Evolutionary conservation across 2,329 filamentous ascomycete species (phyloP), one percentile per base, ranked within the genome.

Genomic region (Nigrograna mackinnonii): DNA sequence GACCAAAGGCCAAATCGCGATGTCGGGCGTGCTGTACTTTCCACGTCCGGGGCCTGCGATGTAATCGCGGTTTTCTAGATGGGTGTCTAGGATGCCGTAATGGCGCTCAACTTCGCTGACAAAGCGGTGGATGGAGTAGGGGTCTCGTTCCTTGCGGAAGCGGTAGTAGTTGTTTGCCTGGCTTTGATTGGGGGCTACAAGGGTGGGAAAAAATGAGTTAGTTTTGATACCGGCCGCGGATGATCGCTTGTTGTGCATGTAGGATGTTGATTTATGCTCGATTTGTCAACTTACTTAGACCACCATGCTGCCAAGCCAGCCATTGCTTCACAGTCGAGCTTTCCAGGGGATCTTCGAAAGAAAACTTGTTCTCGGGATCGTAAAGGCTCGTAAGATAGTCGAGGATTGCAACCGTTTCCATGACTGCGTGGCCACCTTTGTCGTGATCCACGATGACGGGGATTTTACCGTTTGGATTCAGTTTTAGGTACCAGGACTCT

Each of bases 381-480:
- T 76, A 75, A 49, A 73, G 66, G 22, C 73, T 65, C 9, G 70
- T 69, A 21, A 75, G 56, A 47, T 76, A 76, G 6, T 61, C 49
- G 13, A 75, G 60, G 44, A 76, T 75, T 9, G 72, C 58, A 32
- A 63, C 49, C 19, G 72, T 71, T 48, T 76, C 72, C 55, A 71
- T 66, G 35, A 75, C 82, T 32, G 78, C 67, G 38, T 86, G 79
- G 35, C 68, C 77, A 42, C 71, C 70, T 47, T 80, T 76, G 64
- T 86, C 81, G 51, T 87, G 83, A 67, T 87, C 83, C 21, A 86
- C 76, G 35, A 87, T 78, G 35, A 79, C 82, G 2, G 83, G 82
- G 52, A 86, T 85, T 13, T 82, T 76, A 3, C 83, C 84, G 63
- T 87, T 87, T 26, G 83, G 83, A 45, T 78, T 78, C 21, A 83